Evolutionary conservation across 1,139 yeast species (phyloP).

Genomic region (Lodderomyces theae): DNA sequence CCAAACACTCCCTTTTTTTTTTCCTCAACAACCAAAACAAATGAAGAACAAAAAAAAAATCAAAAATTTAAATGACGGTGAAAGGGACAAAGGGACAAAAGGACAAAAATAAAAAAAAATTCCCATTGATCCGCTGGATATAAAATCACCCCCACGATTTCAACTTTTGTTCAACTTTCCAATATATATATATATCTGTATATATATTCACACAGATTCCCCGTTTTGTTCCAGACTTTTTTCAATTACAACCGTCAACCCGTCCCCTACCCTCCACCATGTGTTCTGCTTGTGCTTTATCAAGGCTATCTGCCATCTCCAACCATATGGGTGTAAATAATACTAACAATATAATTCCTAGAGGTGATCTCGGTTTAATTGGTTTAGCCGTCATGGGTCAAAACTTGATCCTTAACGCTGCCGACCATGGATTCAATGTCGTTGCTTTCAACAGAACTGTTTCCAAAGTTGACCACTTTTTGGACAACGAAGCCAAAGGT

Average conservation of each 20-base stretch:
- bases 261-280: neutral
- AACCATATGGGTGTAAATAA: conserved; percentile 8
- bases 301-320: conserved; percentile 13
- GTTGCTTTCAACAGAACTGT: conserved; percentile 98
- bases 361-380: conserved; percentile 97
- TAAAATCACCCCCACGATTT: conserved; percentile 1
- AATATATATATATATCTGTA: neutral
- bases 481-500: conserved; percentile 95
- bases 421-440: conserved; percentile 96
- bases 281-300: conserved; percentile 8
- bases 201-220: too few relatives aligned
- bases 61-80: too few relatives aligned
- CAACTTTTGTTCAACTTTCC: too few relatives aligned
- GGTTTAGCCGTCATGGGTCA: conserved; percentile 99
- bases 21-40: too few relatives aligned
- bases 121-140: neutral
- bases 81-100: too few relatives aligned
- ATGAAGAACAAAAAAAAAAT: too few relatives aligned
- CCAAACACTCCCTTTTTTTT: too few relatives aligned
- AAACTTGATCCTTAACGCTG: conserved; percentile 94
- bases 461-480: conserved; percentile 89
- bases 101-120: neutral
- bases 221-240: neutral
- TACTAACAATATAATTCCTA: conserved; percentile 31
- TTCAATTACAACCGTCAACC: neutral